Evolutionary conservation across 225 moss, liverwort and hornwort species (phyloP).

Genomic region (Bryum argenteum): DNA sequence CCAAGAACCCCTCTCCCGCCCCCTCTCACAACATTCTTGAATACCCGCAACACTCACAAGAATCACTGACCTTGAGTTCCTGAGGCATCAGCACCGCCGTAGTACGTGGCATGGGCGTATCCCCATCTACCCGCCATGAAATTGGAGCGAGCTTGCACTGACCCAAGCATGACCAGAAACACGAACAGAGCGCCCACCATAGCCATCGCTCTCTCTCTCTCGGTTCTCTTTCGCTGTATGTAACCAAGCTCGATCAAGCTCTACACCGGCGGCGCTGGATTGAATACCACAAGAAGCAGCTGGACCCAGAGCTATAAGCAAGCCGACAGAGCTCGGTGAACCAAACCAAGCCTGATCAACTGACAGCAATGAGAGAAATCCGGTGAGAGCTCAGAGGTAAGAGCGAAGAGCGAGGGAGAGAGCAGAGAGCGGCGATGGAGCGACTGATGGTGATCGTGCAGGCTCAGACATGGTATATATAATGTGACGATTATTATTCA

Average conservation of each 20-base stretch:
- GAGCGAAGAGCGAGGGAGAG: neutral
- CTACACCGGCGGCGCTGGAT: neutral
- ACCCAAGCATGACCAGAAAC: constrained; percentile 9
- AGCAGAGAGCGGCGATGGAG: constrained; percentile 5
- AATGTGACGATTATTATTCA: constrained; percentile 47
- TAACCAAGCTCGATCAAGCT: too few species aligned
- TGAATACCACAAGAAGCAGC: neutral
- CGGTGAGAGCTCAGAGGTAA: neutral
- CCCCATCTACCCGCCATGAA: constrained; percentile 51
- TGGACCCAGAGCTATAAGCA: neutral
- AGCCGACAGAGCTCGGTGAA: neutral
- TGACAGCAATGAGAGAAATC: neutral
- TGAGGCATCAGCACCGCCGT: constrained; percentile 60
- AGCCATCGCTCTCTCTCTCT: constrained; percentile 15
- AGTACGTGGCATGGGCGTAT: constrained; percentile 58
- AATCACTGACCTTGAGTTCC: constrained; percentile 61
- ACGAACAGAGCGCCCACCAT: constrained; percentile 23
- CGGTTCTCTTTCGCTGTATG: too few species aligned
- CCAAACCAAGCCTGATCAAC: neutral
- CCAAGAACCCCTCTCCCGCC: neutral
- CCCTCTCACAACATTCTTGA: neutral
- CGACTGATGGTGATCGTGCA: constrained; percentile 37
- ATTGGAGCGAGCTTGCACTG: constrained; percentile 35
- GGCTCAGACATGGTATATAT: constrained; percentile 45
- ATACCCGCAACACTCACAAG: neutral